These are phyloP conservation scores for Corrigiola litoralis DNA, from an alignment of 179 eudicot species.

Conservation along the genomic window DNA sequence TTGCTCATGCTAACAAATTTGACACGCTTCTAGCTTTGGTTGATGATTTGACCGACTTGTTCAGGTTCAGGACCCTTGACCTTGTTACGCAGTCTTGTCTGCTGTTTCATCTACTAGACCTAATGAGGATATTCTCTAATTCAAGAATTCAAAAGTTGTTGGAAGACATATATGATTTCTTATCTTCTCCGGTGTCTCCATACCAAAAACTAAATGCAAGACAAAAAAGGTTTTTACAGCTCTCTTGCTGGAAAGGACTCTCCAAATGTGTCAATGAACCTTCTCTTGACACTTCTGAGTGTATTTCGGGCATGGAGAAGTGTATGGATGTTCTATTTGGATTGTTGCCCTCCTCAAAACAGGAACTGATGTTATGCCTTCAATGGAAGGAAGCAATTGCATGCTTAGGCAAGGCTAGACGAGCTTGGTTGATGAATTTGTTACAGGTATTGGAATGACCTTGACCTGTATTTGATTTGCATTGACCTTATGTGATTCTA, in stretches of 20 bases:
- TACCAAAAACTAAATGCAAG: slow-evolving; percentile 28
- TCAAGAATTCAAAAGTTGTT: slow-evolving; percentile 69
- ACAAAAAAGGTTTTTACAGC: slow-evolving; percentile 46
- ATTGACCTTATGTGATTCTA: not conserved
- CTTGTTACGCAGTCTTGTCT: slow-evolving; percentile 54
- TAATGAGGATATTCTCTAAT: slow-evolving; percentile 66
- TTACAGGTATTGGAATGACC: slow-evolving; percentile 58
- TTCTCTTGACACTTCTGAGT: slow-evolving; percentile 38
- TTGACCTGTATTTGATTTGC: too few species aligned
- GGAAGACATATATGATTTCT: slow-evolving; percentile 53
- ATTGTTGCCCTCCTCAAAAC: slow-evolving; percentile 40
- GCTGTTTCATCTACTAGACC: slow-evolving; percentile 56
- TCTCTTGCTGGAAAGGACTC: slow-evolving; percentile 83
- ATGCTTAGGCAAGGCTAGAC: slow-evolving; percentile 73
- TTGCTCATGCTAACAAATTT: slow-evolving; percentile 64
- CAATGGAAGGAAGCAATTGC: slow-evolving; percentile 67
- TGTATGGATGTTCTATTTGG: slow-evolving; percentile 74
- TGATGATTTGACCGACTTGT: slow-evolving; percentile 71
- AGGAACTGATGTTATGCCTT: slow-evolving; percentile 20
- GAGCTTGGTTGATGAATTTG: slow-evolving; percentile 57
- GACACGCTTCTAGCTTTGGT: slow-evolving; percentile 61
- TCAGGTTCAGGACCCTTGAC: slow-evolving; percentile 76
- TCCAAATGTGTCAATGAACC: slow-evolving; percentile 40
- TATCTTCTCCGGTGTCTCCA: slow-evolving; percentile 44
- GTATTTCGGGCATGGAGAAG: slow-evolving; percentile 47